Percentiles rank a stretch among this genome's conserved stretches.
Evolutionary conservation across 768 basidiomycete genomes (phyloP).

Genomic region (Nidularia pulvinata): DNA sequence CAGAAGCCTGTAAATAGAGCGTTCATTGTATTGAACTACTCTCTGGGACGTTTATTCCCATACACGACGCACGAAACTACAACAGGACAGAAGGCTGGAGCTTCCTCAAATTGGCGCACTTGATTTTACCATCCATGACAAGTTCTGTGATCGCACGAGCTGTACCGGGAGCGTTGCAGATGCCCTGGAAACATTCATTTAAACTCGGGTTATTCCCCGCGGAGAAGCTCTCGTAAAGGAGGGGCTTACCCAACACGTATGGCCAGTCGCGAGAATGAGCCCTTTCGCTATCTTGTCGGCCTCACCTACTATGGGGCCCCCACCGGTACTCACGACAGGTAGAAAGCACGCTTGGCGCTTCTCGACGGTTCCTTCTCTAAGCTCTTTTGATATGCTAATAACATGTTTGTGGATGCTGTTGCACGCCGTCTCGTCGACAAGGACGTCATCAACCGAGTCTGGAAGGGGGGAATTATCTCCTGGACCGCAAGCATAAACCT

Average conservation of each 20-base stretch:
- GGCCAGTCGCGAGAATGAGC: slow-evolving; percentile 73
- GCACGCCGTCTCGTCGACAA: slow-evolving; percentile 55
- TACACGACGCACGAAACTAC: slow-evolving; percentile 7
- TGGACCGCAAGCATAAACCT: slow-evolving; percentile 79
- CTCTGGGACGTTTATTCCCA: too few relatives aligned
- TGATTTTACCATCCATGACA: slow-evolving; percentile 64
- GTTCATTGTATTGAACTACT: too few relatives aligned
- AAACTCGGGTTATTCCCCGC: background rate
- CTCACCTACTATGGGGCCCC: slow-evolving; percentile 75
- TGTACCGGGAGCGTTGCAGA: slow-evolving; percentile 85
- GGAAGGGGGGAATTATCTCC: slow-evolving; percentile 77
- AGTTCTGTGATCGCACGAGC: slow-evolving; percentile 73
- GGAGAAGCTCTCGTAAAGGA: background rate
- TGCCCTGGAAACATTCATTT: slow-evolving; percentile 42
- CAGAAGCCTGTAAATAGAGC: too few relatives aligned
- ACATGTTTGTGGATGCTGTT: slow-evolving; percentile 56
- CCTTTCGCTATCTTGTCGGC: slow-evolving; percentile 56
- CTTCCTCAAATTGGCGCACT: slow-evolving; percentile 50
- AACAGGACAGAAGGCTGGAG: slow-evolving; percentile 40
- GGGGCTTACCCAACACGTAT: slow-evolving; percentile 72
- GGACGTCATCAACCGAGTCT: slow-evolving; percentile 68
- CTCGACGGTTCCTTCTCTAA: slow-evolving; percentile 52
- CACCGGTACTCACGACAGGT: slow-evolving; percentile 56
- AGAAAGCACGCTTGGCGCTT: slow-evolving; percentile 75
- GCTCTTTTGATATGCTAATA: slow-evolving; percentile 54